Base-by-base conservation (phyloP, 768 basidiomycete species). In the Mycena venus region DNA sequence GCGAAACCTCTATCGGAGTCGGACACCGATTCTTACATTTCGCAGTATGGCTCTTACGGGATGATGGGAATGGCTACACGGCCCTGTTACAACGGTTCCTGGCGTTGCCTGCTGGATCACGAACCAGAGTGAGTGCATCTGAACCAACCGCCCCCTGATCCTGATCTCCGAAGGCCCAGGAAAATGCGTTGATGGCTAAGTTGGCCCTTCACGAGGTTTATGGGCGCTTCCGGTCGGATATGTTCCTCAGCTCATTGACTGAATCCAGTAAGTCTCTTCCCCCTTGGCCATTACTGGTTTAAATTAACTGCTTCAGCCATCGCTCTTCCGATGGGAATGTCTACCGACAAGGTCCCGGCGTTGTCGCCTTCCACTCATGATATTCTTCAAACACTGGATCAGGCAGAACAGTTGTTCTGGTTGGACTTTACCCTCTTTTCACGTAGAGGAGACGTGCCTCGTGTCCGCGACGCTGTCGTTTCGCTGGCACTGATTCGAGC, bases 171-270 rank as follows among this genome's bases (percentile, higher is more conserved):
- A 69, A 97, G 94, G 92, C 92, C 12, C 93, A 95, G 79, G 92
- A 95, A 79, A 90, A 91, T 76, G 88, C 90, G 4, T 84, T 98
- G 0, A 88, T 95, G 79, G 97, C 93, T 0, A 92, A 90, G 75
- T 84, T 98, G n/a, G 92, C 91, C 0, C 83, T 99, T 32, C 91
- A 95, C 64, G 90, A 92, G 31, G 94, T 94, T 1, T 92, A 97
- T 76, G 88, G 89, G 42, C 91, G 91, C 9, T 96, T 98, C 86
- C 90, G 91, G 36, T 88, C 91, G 0, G 97, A 99, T 80, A 94
- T 98, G 86, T 95, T 97, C 80, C 86, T 98, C 70, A 96, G 93
- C 79, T 97, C 97, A 21, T 85, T 99, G 27, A 90, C 93, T 0
- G 98, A 99, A 81, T 98, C 98, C 1, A 93, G 97, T 98, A 78